Base-by-base conservation (phyloP, 345 rosid species). In the Eucalyptus leucophloia region DNA sequence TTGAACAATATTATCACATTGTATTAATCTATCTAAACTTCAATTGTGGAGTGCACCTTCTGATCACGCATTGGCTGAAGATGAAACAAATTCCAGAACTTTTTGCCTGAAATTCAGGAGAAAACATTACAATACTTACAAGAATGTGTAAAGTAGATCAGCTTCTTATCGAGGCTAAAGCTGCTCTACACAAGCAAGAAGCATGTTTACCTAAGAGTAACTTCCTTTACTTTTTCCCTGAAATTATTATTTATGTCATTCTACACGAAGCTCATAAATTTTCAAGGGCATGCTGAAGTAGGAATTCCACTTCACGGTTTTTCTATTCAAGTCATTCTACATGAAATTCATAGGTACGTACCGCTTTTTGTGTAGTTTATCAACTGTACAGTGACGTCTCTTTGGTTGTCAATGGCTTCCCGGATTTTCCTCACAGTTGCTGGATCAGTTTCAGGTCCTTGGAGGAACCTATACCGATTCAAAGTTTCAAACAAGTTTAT, bases 41-140 rank as follows among this genome's bases (percentile, higher is more conserved):
- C 28, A 50, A 32, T 44, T 21, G 67, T 23, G n/a, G 45, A 82
- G 54, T 88, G 34, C 90, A 97, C 99, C 98, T 98, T 98, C 87
- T 97, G 99, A 92, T 98, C 99, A 93, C 99, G 99, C 99, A 98
- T 98, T 91, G 99, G 99, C 93, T 98, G 99, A 86, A 98, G 92
- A 93, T 98, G 99, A 94, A 98, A 98, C 90, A 98, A 92, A 92
- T 97, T 98, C 99, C 99, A 98, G 90, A 98, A 98, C 93, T 98
- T 98, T 92, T 97, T 98, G n/a, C 99, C 99, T 98, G 93, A 65
- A 91, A 40, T 60, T 42, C 77, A 30, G 67, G 49, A 50, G 24
- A 50, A 77, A 40, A 77, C 17, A 21, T 77, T 23, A 77, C 85
- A 40, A 77, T 40, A 77, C 30, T 6, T 12, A 8, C 87, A 86